Evolutionary conservation across 163 green algal genomes (phyloP), one percentile per base, ranked within the genome.

Genomic region (Scenedesmus sp.): DNA sequence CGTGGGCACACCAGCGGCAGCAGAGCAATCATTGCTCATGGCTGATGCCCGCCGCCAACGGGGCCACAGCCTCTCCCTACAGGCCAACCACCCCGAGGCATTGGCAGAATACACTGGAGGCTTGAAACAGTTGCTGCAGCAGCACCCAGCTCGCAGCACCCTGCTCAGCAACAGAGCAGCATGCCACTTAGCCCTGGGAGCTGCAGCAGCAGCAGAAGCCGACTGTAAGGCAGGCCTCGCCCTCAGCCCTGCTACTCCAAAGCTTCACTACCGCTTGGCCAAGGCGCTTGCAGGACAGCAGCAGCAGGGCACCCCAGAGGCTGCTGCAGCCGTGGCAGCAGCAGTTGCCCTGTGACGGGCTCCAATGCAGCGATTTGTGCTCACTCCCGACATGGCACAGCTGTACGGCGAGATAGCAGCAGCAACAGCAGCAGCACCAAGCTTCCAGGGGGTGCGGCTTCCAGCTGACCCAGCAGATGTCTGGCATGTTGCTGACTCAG

Each of bases 131-230:
- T 13, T 56, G 1, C 0, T 13, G 49, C 49, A 56, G 49, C 49
- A 56, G 49, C 12, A 56, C 49, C 49, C 49, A 56, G 49, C 49
- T 56, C 49, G 49, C 49, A 56, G 49, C 49, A 56, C 15, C 49
- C 83, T 92, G 5, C 73, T 92, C n/a, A 82, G 53, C 59, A 92
- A 92, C 76, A 87, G 83, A 5, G 83, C 83, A 13, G 89, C 89
- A 4, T 87, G 73, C 89, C 26, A 81, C 56, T 43, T 92, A 4
- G 73, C 76, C 43, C n/a, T 61, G 90, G 83, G 83, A 26, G 26
- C 90, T 15, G 0, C 3, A 40, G 53, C 33, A 1, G 72, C 40
- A 22, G 89, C 89, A 18, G 89, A 53, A 15, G 83, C 83, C 0
- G 89, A 92, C 56, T 86, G 65, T 51, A 78, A 73, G 7, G 89